Evolutionary conservation across 768 basidiomycete genomes (phyloP).

Genomic region (Collybia mongolica): DNA sequence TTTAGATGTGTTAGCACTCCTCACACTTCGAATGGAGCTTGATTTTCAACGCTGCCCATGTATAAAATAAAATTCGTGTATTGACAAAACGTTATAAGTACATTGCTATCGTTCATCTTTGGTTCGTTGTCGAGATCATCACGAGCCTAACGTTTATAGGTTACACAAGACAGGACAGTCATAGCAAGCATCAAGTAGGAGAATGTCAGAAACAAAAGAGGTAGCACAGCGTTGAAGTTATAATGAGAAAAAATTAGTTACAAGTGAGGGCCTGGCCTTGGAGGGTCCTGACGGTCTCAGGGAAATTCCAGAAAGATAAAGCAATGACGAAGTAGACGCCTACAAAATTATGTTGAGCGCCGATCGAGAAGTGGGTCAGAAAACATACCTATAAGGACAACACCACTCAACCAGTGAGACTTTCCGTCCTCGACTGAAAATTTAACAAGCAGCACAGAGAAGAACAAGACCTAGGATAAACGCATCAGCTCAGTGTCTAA

Average conservation of each 20-base stretch:
- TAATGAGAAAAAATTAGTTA: neutral
- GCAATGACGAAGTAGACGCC: conserved; percentile 36
- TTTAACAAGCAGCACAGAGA: conserved; percentile 39
- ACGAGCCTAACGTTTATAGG: no score
- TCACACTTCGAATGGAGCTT: no score
- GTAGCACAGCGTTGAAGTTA: neutral
- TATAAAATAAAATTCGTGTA: no score
- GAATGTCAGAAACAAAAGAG: no score
- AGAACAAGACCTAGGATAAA: conserved; percentile 28
- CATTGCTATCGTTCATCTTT: no score
- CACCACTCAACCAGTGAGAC: conserved; percentile 46
- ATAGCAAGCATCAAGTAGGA: no score
- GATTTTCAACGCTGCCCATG: no score
- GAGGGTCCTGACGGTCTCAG: conserved; percentile 29
- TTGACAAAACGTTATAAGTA: no score
- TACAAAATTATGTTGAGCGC: conserved; percentile 16
- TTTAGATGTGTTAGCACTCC: no score
- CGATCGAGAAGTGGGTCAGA: neutral
- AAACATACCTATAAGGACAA: conserved; percentile 32
- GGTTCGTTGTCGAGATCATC: no score
- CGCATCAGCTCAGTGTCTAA: neutral
- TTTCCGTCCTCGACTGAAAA: conserved; percentile 47
- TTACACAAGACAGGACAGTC: no score
- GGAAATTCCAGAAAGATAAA: conserved; percentile 39
- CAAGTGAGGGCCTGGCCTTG: conserved; percentile 32